Evolutionary conservation across 192 early-diverging fungal species (phyloP).

Genomic region (Linnemannia schmuckeri): DNA sequence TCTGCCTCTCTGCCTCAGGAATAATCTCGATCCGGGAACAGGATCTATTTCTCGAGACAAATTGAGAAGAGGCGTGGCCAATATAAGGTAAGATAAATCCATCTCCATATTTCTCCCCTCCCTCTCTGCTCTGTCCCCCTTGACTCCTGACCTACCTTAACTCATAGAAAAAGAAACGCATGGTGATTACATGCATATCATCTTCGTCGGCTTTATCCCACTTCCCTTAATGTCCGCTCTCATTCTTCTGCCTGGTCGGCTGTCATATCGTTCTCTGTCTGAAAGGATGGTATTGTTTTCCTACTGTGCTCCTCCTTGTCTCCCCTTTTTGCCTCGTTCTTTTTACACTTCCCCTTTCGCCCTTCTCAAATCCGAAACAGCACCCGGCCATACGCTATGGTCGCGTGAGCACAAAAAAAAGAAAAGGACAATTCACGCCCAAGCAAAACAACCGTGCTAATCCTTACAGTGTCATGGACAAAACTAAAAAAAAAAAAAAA

Average conservation of each 20-base stretch:
- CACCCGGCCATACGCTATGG: not conserved
- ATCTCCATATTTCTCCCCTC: too few relatives aligned
- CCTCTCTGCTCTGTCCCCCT: too few relatives aligned
- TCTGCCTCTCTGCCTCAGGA: not conserved
- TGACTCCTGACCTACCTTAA: too few relatives aligned
- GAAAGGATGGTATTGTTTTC: too few relatives aligned
- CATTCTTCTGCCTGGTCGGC: too few relatives aligned
- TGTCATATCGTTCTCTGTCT: not conserved
- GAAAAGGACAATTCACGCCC: not conserved
- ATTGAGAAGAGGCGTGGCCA: too few relatives aligned
- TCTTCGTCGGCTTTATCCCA: not conserved
- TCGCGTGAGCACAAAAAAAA: not conserved
- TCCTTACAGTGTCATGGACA: not conserved
- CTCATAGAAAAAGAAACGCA: not conserved
- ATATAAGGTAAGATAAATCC: too few relatives aligned
- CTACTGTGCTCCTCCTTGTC: not conserved
- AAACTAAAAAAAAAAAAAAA: not conserved
- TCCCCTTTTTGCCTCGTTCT: not conserved
- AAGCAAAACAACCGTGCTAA: not conserved
- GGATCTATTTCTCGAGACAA: not conserved
- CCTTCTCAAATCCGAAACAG: not conserved
- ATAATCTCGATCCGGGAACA: slow-evolving; percentile 4
- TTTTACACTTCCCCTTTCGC: not conserved
- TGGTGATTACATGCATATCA: not conserved
- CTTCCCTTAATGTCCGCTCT: not conserved